Evolutionary conservation across 495 filamentous ascomycete species (phyloP), one percentile per base, ranked within the genome.

Genomic region (Choiromyces venosus): DNA sequence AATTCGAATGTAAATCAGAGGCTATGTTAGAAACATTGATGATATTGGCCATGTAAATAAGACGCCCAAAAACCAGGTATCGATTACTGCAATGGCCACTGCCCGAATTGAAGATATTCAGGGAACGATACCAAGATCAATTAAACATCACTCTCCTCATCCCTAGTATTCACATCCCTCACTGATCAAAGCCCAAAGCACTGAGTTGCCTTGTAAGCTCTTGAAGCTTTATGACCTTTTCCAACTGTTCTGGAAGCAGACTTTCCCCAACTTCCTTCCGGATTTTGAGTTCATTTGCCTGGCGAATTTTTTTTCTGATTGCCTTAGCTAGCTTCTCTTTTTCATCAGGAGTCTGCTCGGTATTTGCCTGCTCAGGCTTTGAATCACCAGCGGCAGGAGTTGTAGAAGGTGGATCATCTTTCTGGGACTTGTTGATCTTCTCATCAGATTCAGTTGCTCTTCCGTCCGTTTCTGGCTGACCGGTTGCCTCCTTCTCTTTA

Each of bases 181-280:
- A 79, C 61, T 81, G 82, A 82, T 97, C 92, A 73, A 98, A 93
- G 0, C 95, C 96, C 38, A 99, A 84, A 9, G 86, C 85, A 76
- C 97, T 93, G 37, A 99, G 86, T 81, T 98, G 93, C 40, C 93
- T 87, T 69, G 97, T 90, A 29, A 99, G 86, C 83, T 97, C 95
- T 68, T 92, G 91, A 80, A 99, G 96, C 83, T 94, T 96, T 80
- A 96, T 95, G 65, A 99, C 91, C 84, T 99, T 99, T 73, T 93
- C 94, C 69, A 98, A 90, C 84, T 99, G 96, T 83, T 99, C 96
- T 0, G 96, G 96, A 19, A 97, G 84, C 74, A 99, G 82, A 0
- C 86, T 84, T 74, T 91, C 90, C 36, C 95, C 96, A 46, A 89
- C 87, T 35, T 97, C 91, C 83, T 97, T 96, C 86, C 97, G 97